Conservation (phyloP, 225 moss, liverwort and hornwort species). For the Neckera pumila region DNA sequence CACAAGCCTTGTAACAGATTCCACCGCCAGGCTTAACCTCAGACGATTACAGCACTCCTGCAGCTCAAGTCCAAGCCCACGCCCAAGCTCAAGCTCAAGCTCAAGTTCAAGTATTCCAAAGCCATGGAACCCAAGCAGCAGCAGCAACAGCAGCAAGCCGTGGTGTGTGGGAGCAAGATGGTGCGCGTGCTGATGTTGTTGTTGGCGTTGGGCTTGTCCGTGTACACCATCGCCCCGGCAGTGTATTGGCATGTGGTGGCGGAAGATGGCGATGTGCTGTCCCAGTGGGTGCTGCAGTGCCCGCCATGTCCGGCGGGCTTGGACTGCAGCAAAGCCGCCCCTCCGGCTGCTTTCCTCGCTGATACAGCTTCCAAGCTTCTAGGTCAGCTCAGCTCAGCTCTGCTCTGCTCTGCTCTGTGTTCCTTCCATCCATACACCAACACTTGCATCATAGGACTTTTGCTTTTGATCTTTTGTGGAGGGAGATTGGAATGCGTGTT, state of each 20-base stretch:
- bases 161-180: conserved; percentile 41
- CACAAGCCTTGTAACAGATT: background rate
- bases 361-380: conserved; percentile 2
- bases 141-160: background rate
- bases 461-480: background rate
- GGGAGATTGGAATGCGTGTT: background rate
- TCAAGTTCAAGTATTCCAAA: background rate
- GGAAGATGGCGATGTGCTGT: conserved; percentile 31
- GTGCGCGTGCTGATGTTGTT: conserved; percentile 31
- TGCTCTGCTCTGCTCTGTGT: background rate
- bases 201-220: conserved; percentile 24
- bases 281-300: conserved; percentile 30
- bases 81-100: background rate
- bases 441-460: background rate
- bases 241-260: conserved; percentile 53
- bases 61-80: background rate
- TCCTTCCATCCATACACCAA: background rate
- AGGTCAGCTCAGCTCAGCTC: background rate
- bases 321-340: background rate
- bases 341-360: background rate
- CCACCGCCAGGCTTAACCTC: background rate
- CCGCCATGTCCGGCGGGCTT: conserved; percentile 8
- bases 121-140: background rate
- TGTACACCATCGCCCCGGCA: conserved; percentile 46
- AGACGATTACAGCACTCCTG: background rate